phyloP scores from a whole-genome alignment of 1,284 basidiomycete species.

The Schizopora paradoxa region DNA sequence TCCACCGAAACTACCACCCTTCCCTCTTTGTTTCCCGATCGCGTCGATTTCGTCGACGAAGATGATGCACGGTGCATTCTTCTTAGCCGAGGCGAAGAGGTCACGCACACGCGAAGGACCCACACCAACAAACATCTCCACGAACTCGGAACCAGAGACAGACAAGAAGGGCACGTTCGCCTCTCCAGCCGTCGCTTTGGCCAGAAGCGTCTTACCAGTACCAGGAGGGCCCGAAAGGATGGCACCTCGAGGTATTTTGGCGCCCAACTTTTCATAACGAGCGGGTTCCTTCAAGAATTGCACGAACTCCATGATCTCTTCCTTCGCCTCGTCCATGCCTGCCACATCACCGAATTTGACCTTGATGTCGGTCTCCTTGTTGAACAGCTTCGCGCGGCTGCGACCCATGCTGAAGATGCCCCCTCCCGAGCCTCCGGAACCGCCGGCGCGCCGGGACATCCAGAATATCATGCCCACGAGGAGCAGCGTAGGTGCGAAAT shows the following conservation, averaged over 20 bases:
- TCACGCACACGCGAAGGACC: constrained; percentile 97
- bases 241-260: constrained; percentile 97
- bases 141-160: constrained; percentile 98
- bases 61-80: constrained; percentile 97
- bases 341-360: constrained; percentile 95
- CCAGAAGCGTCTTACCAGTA: constrained; percentile 96
- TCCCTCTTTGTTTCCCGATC: constrained; percentile 93
- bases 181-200: constrained; percentile 98
- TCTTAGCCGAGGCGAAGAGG: constrained; percentile 95
- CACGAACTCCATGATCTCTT: constrained; percentile 99
- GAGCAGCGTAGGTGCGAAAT: constrained; percentile 92
- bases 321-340: constrained; percentile 99
- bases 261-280: constrained; percentile 94
- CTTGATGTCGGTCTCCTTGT: constrained; percentile 94
- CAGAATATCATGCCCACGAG: constrained; percentile 89
- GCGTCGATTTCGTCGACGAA: constrained; percentile 98
- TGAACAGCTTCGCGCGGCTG: constrained; percentile 92
- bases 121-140: constrained; percentile 99
- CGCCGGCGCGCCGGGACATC: constrained; percentile 78
- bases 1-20: constrained; percentile 85
- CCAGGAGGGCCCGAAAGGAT: constrained; percentile 98
- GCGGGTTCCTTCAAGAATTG: constrained; percentile 97
- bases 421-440: constrained; percentile 63
- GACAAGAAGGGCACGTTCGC: constrained; percentile 97
- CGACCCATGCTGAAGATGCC: constrained; percentile 99